Conservation (phyloP, 2,329 filamentous ascomycete species). For the Byssothecium circinans region DNA sequence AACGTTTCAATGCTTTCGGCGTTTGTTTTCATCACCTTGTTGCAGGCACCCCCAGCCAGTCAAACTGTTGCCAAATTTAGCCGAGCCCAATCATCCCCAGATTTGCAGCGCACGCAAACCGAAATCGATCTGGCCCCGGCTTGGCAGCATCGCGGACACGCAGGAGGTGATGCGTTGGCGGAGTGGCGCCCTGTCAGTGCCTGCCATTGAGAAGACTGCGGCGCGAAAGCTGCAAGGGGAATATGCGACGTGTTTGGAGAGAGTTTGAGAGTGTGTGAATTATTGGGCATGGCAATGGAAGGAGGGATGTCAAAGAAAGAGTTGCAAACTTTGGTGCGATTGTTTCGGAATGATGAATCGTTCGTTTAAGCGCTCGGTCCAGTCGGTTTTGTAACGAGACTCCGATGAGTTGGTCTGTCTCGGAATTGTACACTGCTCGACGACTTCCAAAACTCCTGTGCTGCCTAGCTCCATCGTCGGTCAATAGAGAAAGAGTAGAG, state of each 20-base stretch:
- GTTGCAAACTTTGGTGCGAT: too few relatives aligned
- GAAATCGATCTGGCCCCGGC: neutral
- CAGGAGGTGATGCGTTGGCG: slow-evolving; percentile 1
- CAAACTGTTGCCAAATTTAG: neutral
- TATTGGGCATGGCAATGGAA: neutral
- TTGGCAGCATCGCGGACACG: neutral
- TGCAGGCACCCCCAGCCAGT: neutral
- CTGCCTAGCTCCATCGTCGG: too few relatives aligned
- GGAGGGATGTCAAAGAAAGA: neutral
- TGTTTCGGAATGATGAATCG: too few relatives aligned
- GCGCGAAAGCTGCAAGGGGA: neutral
- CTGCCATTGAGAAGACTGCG: too few relatives aligned
- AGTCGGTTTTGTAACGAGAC: too few relatives aligned
- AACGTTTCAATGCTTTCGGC: neutral
- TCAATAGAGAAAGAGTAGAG: too few relatives aligned
- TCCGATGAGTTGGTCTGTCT: too few relatives aligned
- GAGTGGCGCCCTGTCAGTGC: neutral
- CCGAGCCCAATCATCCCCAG: neutral
- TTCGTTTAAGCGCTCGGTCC: too few relatives aligned
- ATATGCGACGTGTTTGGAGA: neutral
- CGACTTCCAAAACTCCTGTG: too few relatives aligned
- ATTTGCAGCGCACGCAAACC: neutral
- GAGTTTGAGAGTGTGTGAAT: neutral
- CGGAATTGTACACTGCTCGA: too few relatives aligned
- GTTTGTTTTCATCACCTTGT: neutral